Percentiles rank a stretch among this genome's conserved stretches.
Conservation (phyloP, 1,284 basidiomycete species). For the Grifola frondosa region DNA sequence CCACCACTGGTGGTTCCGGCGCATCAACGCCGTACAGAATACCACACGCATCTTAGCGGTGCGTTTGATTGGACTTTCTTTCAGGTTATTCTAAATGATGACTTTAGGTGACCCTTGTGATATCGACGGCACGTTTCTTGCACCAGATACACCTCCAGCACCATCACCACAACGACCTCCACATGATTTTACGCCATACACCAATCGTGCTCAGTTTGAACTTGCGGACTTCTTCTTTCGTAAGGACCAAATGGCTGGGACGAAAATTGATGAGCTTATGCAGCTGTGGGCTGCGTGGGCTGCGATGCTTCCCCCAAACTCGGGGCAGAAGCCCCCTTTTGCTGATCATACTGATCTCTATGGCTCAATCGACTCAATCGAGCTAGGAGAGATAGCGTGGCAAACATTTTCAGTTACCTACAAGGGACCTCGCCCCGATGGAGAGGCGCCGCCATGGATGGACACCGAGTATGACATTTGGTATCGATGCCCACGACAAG, state of each 20-base stretch:
- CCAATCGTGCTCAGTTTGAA: slow-evolving; percentile 3
- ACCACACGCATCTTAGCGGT: no score
- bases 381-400: slow-evolving; percentile 13
- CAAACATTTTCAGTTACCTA: slow-evolving; percentile 9
- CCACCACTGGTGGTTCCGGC: no score
- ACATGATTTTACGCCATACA: no score
- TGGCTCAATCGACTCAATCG: slow-evolving; percentile 13
- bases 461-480: slow-evolving; percentile 12
- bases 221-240: slow-evolving; percentile 8
- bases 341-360: neutral
- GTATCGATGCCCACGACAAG: slow-evolving; percentile 2
- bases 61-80: no score
- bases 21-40: no score
- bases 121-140: no score
- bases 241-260: slow-evolving; percentile 9
- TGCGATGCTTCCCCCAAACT: neutral
- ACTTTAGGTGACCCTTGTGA: no score
- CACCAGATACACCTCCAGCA: no score
- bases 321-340: slow-evolving; percentile 5
- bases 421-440: neutral
- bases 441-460: slow-evolving; percentile 16
- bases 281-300: slow-evolving; percentile 7
- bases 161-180: no score
- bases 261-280: slow-evolving; percentile 7
- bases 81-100: no score